Percentiles rank a stretch among this genome's conserved stretches.
phyloP scores from a whole-genome alignment of 163 green algal species.

The Scenedesmus sp. region DNA sequence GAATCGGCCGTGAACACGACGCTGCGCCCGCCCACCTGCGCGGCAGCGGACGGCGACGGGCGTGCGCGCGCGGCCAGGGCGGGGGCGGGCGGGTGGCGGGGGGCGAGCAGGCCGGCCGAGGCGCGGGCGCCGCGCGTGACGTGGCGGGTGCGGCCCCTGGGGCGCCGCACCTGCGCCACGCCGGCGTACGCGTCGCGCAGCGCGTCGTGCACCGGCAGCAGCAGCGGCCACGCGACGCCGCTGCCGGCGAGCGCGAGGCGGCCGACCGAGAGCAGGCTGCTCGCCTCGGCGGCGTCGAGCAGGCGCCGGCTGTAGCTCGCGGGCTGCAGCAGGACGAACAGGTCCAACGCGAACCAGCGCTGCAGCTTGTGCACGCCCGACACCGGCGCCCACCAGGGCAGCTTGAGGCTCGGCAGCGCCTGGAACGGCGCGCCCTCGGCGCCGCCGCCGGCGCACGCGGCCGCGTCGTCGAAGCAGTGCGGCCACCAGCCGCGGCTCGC shows the following conservation, averaged over 20 bases:
- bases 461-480: neutral
- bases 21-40: slow-evolving; percentile 12
- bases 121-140: no score
- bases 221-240: slow-evolving; percentile 60
- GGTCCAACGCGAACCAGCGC: slow-evolving; percentile 76
- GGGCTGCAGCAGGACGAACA: slow-evolving; percentile 75
- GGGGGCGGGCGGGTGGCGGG: no score
- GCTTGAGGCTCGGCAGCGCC: neutral
- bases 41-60: no score
- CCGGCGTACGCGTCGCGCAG: slow-evolving; percentile 73
- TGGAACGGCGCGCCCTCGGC: neutral
- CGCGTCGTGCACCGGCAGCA: slow-evolving; percentile 79
- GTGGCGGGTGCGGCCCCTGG: no score
- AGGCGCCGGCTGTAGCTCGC: slow-evolving; percentile 75
- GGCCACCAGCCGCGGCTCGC: slow-evolving; percentile 20
- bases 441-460: slow-evolving; percentile 12
- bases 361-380: slow-evolving; percentile 68
- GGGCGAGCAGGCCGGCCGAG: no score
- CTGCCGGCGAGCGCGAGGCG: slow-evolving; percentile 56
- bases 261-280: slow-evolving; percentile 65
- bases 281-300: slow-evolving; percentile 69
- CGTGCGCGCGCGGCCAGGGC: neutral
- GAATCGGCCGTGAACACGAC: slow-evolving; percentile 66
- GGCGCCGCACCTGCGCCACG: slow-evolving; percentile 40
- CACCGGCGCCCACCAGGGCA: slow-evolving; percentile 43